These are phyloP conservation scores for Pascua guehoae DNA, from an alignment of 1,284 basidiomycete species.

Conservation along the genomic window DNA sequence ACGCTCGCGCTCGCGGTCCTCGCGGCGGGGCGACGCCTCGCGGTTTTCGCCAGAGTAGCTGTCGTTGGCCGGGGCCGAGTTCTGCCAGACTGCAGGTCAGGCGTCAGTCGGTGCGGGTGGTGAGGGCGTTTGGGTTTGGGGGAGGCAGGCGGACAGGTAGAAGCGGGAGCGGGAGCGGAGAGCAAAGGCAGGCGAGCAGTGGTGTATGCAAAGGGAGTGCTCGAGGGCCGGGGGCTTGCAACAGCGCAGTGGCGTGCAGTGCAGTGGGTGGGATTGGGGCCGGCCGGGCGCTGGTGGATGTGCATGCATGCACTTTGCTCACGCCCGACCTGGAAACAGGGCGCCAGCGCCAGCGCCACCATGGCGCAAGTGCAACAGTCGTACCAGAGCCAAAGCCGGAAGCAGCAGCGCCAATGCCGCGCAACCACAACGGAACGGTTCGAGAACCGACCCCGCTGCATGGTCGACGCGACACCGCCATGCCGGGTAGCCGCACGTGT, in stretches of 20 bases:
- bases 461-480: too few species aligned
- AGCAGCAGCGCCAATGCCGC: too few species aligned
- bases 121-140: neutral
- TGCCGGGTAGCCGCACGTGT: too few species aligned
- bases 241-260: neutral
- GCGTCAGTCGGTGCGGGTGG: slow-evolving; percentile 12
- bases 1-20: slow-evolving; percentile 15
- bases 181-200: neutral
- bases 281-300: too few species aligned
- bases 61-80: slow-evolving; percentile 24
- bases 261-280: neutral
- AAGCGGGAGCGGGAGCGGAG: neutral
- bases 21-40: slow-evolving; percentile 27
- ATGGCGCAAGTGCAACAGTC: too few species aligned
- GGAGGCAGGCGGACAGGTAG: slow-evolving; percentile 4
- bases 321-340: too few species aligned
- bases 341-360: too few species aligned
- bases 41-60: slow-evolving; percentile 19
- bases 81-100: slow-evolving; percentile 41
- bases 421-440: too few species aligned
- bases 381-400: too few species aligned
- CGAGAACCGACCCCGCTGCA: too few species aligned
- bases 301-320: too few species aligned
- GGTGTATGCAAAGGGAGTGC: neutral
- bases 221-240: neutral